Evolutionary conservation across 371 early-diverging fungal genomes (phyloP).

Genomic region (Fennellomyces sp.): DNA sequence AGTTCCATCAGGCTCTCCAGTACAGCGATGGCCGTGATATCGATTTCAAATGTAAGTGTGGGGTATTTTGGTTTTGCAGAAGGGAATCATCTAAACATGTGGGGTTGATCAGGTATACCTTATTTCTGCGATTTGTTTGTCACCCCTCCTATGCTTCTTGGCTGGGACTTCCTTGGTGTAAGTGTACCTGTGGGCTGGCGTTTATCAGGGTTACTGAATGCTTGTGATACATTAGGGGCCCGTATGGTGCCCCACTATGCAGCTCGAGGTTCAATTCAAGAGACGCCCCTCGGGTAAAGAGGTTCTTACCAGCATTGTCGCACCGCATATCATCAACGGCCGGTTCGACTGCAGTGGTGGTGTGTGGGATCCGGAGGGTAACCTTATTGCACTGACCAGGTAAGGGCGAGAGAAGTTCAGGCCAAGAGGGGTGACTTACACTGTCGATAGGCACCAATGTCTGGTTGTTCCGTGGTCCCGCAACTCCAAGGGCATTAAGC

Average conservation of each 20-base stretch:
- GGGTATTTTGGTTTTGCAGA: no score
- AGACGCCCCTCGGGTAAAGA: constrained; percentile 26
- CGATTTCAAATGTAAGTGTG: constrained; percentile 38
- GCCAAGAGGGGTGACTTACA: no score
- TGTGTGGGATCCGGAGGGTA: constrained; percentile 35
- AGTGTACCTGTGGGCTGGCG: constrained; percentile 14
- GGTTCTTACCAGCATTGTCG: constrained; percentile 31
- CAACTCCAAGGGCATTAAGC: constrained; percentile 16
- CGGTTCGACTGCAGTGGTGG: constrained; percentile 47
- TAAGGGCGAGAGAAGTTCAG: no score
- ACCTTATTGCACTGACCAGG: constrained; percentile 43
- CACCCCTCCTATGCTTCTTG: constrained; percentile 36
- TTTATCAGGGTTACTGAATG: constrained; percentile 22
- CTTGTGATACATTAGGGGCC: constrained; percentile 16
- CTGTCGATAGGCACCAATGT: constrained; percentile 35
- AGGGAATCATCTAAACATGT: neutral
- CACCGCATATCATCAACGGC: constrained; percentile 45
- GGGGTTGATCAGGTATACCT: constrained; percentile 13
- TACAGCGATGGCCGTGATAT: constrained; percentile 38
- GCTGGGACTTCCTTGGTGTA: constrained; percentile 23
- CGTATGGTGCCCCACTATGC: constrained; percentile 53
- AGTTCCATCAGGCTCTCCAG: constrained; percentile 29
- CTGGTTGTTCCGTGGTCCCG: constrained; percentile 42
- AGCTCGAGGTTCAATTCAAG: constrained; percentile 50
- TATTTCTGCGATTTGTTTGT: constrained; percentile 47